Conservation (phyloP, 441 rosid species). For the Euphorbia corollata region DNA sequence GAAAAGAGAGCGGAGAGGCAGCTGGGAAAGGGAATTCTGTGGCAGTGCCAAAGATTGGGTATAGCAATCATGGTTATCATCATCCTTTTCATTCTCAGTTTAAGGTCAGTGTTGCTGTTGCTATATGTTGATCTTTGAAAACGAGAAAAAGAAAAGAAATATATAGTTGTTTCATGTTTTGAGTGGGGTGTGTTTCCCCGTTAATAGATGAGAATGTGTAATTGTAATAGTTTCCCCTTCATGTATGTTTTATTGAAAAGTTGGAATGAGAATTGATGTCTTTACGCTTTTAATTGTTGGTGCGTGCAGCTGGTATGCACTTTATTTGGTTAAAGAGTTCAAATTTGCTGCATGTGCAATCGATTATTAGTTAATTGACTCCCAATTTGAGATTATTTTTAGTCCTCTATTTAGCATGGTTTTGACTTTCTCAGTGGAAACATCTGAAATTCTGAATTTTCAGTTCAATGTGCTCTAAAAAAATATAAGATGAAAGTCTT, state of each 20-base stretch:
- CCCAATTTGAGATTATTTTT: too few relatives aligned
- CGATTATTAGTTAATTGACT: too few relatives aligned
- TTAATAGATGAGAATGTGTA: conserved; percentile 17
- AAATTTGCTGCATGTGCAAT: too few relatives aligned
- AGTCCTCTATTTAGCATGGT: neutral
- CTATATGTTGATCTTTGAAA: conserved; percentile 25
- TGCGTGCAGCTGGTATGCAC: neutral
- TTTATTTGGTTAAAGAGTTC: neutral
- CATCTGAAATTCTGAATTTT: conserved; percentile 2
- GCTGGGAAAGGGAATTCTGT: conserved; percentile 39
- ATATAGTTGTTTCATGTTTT: conserved; percentile 11
- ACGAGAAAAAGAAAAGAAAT: conserved; percentile 18
- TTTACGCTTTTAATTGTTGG: neutral
- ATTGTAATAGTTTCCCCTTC: conserved; percentile 29
- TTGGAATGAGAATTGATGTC: conserved; percentile 21
- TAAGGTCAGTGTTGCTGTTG: conserved; percentile 86
- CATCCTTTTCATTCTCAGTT: conserved; percentile 95
- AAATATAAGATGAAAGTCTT: neutral
- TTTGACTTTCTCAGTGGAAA: too few relatives aligned
- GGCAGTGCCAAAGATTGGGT: conserved; percentile 60
- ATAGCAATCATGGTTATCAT: conserved; percentile 80
- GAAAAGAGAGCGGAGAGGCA: conserved; percentile 51
- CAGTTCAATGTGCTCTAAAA: neutral
- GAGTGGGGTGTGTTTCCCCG: conserved; percentile 26
- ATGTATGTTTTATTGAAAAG: conserved; percentile 13